These are phyloP conservation scores for Talaromyces albobiverticillius DNA, from an alignment of 2,329 filamentous ascomycete genomes.

Conservation along the genomic window DNA sequence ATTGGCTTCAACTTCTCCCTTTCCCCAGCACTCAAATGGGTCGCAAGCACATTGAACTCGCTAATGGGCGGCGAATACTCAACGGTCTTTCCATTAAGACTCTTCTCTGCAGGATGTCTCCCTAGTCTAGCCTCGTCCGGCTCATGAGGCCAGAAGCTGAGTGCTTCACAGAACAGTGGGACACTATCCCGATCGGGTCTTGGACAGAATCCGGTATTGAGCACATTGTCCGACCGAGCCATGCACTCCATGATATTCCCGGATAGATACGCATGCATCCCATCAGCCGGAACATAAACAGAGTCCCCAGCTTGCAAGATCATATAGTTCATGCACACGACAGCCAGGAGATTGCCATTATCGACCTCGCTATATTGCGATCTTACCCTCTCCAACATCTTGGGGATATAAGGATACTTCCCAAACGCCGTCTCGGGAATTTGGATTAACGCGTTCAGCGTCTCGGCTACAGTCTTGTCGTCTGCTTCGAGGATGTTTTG, in stretches of 20 bases:
- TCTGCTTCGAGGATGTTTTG: conserved; percentile 53
- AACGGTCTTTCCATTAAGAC: conserved; percentile 59
- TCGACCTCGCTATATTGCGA: conserved; percentile 63
- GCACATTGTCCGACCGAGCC: conserved; percentile 71
- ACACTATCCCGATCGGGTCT: conserved; percentile 61
- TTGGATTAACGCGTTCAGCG: conserved; percentile 52
- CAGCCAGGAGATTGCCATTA: conserved; percentile 65
- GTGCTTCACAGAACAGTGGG: conserved; percentile 60
- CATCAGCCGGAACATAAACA: conserved; percentile 69
- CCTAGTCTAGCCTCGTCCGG: conserved; percentile 56
- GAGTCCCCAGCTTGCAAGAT: conserved; percentile 63
- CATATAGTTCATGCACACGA: conserved; percentile 73
- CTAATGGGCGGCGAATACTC: conserved; percentile 65
- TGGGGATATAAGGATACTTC: conserved; percentile 57
- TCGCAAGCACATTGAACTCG: conserved; percentile 68
- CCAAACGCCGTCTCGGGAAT: conserved; percentile 51
- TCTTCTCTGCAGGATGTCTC: conserved; percentile 48
- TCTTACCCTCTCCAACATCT: conserved; percentile 63
- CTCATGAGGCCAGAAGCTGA: conserved; percentile 64
- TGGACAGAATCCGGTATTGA: conserved; percentile 73
- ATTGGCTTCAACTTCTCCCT: conserved; percentile 56
- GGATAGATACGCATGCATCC: conserved; percentile 69
- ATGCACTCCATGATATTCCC: conserved; percentile 78
- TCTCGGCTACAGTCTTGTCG: conserved; percentile 51
- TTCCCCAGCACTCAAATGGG: conserved; percentile 56